Base-by-base conservation (phyloP, 2,329 filamentous ascomycete species). In the Xylariomycetidae sp. region DNA sequence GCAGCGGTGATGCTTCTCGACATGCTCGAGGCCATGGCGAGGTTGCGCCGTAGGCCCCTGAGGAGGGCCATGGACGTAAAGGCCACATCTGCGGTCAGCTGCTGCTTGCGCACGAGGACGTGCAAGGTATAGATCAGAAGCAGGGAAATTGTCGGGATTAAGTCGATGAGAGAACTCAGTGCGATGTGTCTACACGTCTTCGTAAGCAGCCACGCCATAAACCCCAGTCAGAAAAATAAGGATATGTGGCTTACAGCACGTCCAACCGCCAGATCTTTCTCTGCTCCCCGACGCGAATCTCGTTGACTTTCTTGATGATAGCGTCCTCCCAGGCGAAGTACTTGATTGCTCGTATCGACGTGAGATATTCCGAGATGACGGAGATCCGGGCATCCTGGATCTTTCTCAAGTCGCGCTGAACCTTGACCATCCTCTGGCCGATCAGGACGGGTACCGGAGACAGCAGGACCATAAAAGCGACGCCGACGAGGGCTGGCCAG, bases 281-380 rank as follows among this genome's bases (percentile, higher is more conserved):
- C 40, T 77, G 74, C 47, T 79, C 75, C 2, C 61, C 56, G 11
- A 57, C 49, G 3, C 75, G 68, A 9, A 71, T 63, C 4, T 63
- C 56, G 18, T 71, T 62, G 36, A 79, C 68, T 31, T 64, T 67
- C n/a, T 66, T 58, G 9, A 67, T 63, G 40, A 74, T 67, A 19
- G 69, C 63, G 13, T 66, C 62, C 46, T 79, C 74, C 75, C 74
- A 79, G 3, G 70, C 70, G 50, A 79, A 77, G 44, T 77, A 78
- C 46, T 79, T 79, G 54, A 79, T 68, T 12, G 70, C 71, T 9
- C 70, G 66, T 36, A 79, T 77, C 6, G 74, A 75, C 16, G 65
- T 58, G 16, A 79, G 61, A 43, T 77, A 78, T 45, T 79, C 74
- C 1, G 72, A 70, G 13, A 78, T 67, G 14, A 73, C 63, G 1